Percentiles rank a stretch among this genome's conserved stretches.
Evolutionary conservation across 768 basidiomycete species (phyloP).

Genomic region (Termitomyces sp.): DNA sequence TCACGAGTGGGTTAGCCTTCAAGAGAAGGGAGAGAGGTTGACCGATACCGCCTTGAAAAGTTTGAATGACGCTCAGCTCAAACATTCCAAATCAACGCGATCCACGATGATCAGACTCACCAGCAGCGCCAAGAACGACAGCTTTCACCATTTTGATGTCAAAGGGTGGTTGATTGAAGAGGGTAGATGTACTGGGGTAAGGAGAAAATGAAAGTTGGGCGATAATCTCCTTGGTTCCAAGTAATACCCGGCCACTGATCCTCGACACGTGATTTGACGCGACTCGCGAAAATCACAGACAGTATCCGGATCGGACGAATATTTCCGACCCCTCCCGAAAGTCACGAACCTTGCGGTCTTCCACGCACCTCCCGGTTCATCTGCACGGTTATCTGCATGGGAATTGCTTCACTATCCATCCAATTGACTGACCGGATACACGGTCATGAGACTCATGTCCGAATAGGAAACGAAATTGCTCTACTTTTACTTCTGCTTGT

Average conservation of each 20-base stretch:
- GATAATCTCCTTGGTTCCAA: not conserved
- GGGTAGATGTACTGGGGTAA: slow-evolving; percentile 4
- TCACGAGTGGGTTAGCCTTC: slow-evolving; percentile 79
- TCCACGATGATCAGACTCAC: slow-evolving; percentile 32
- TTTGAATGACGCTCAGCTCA: slow-evolving; percentile 1
- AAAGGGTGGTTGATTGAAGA: not conserved
- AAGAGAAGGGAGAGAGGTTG: slow-evolving; percentile 92
- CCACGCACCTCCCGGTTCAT: not conserved
- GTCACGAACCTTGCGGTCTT: not conserved
- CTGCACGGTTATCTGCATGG: not conserved
- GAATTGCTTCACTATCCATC: not conserved
- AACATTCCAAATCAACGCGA: slow-evolving; percentile 7
- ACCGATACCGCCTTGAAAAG: slow-evolving; percentile 79
- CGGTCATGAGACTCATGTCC: not conserved
- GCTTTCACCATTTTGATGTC: slow-evolving; percentile 55
- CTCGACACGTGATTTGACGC: slow-evolving; percentile 18
- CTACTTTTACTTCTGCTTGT: too few species aligned
- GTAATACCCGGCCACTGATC: not conserved
- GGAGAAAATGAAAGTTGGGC: slow-evolving; percentile 10
- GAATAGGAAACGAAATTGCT: too few species aligned
- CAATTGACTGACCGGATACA: not conserved
- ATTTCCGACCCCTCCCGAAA: not conserved
- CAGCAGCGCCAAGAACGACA: slow-evolving; percentile 96
- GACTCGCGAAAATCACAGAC: slow-evolving; percentile 9
- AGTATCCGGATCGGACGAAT: not conserved